Evolutionary conservation across 495 filamentous ascomycete genomes (phyloP).

Genomic region (Aspergillus steynii): DNA sequence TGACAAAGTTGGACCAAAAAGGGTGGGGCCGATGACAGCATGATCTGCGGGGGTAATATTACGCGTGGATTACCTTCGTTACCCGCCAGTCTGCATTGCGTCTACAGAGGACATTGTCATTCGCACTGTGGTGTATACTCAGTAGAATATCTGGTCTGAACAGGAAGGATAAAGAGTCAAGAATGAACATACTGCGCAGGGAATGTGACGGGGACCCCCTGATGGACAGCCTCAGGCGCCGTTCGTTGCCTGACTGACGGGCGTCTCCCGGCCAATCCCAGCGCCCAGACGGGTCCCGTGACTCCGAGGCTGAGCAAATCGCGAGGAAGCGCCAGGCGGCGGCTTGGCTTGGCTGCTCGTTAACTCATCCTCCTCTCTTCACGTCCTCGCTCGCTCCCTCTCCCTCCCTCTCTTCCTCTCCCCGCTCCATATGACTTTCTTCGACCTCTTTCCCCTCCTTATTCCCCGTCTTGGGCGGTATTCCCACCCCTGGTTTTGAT

Average conservation of each 20-base stretch:
- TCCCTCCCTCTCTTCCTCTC: slow-evolving; percentile 7
- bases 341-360: not conserved
- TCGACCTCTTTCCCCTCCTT: not conserved
- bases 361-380: not conserved
- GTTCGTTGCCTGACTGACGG: slow-evolving; percentile 11
- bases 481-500: not conserved
- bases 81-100: too few relatives aligned
- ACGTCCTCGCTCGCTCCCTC: slow-evolving; percentile 1
- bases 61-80: not conserved
- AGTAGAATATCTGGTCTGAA: too few relatives aligned
- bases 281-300: slow-evolving; percentile 10
- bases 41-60: slow-evolving; percentile 14
- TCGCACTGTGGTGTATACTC: too few relatives aligned
- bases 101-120: too few relatives aligned
- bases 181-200: not conserved
- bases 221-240: not conserved
- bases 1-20: not conserved
- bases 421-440: slow-evolving; percentile 4
- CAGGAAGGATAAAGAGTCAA: too few relatives aligned
- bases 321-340: not conserved
- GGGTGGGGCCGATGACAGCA: slow-evolving; percentile 16
- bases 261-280: not conserved
- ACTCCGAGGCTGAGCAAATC: slow-evolving; percentile 16
- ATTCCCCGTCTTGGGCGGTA: not conserved
- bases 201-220: slow-evolving; percentile 4